Conservation (phyloP, 2,329 filamentous ascomycete species). For the Grosmannia huntii region DNA sequence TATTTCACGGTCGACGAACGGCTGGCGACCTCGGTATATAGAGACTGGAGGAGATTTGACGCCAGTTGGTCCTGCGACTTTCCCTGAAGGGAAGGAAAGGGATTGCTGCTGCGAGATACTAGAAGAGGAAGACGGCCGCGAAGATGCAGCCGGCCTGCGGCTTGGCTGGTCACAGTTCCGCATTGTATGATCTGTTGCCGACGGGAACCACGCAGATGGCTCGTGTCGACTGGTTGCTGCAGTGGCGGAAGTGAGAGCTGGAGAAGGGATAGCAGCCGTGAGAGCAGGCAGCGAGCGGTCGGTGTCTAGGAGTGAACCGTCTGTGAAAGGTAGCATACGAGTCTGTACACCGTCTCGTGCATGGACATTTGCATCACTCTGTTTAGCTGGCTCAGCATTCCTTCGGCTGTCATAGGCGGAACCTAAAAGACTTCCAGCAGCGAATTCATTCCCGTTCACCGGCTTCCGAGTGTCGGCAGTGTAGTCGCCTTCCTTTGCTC, state of each 20-base stretch:
- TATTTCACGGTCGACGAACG: background rate
- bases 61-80: background rate
- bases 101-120: conserved; percentile 4
- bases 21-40: background rate
- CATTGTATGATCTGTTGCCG: conserved; percentile 18
- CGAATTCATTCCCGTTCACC: conserved; percentile 30
- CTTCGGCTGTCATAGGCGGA: conserved; percentile 35
- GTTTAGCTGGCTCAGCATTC: conserved; percentile 17
- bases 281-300: background rate
- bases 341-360: background rate
- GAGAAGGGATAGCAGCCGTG: background rate
- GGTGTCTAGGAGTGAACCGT: background rate
- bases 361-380: background rate
- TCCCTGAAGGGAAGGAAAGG: background rate
- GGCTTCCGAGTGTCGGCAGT: conserved; percentile 3
- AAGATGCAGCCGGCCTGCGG: background rate
- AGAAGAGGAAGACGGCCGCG: conserved; percentile 7
- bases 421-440: conserved; percentile 37
- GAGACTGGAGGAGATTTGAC: background rate
- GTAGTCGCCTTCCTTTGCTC: conserved; percentile 14
- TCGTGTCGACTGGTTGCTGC: conserved; percentile 8
- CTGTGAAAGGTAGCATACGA: background rate
- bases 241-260: background rate
- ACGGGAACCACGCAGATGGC: conserved; percentile 24
- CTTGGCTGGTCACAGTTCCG: conserved; percentile 5